These are phyloP conservation scores for Passiflora organensis DNA, from an alignment of 345 rosid genomes.

Conservation along the genomic window DNA sequence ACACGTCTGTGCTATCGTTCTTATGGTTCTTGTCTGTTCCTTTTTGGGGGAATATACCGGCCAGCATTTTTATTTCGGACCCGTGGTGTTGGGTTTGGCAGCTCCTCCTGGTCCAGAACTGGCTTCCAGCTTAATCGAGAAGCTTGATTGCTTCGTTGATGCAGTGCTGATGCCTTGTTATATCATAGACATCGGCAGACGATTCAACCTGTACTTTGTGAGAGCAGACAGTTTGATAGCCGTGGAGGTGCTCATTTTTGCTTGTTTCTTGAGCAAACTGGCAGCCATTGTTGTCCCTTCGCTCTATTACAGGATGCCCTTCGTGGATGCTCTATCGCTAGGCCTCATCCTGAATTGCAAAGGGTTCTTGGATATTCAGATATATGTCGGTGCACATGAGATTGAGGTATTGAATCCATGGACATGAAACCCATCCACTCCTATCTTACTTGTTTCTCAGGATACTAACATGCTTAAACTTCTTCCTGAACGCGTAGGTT, in stretches of 20 bases:
- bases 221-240: background rate
- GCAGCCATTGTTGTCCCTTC: constrained; percentile 23
- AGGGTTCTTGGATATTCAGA: constrained; percentile 36
- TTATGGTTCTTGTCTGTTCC: constrained; percentile 21
- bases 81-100: constrained; percentile 31
- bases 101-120: constrained; percentile 33
- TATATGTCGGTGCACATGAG: constrained; percentile 16
- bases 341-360: constrained; percentile 37
- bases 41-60: constrained; percentile 26
- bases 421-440: background rate
- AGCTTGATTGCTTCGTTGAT: constrained; percentile 30
- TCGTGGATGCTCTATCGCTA: constrained; percentile 36
- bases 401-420: background rate
- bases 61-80: constrained; percentile 29
- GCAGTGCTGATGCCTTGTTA: constrained; percentile 35
- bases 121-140: constrained; percentile 28
- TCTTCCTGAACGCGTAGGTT: constrained; percentile 14
- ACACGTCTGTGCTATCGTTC: constrained; percentile 11
- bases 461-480: background rate
- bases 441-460: background rate
- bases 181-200: constrained; percentile 26
- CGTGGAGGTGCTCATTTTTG: constrained; percentile 14
- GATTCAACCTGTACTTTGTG: constrained; percentile 12
- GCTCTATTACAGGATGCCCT: constrained; percentile 30
- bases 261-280: constrained; percentile 18